phyloP scores from a whole-genome alignment of 768 basidiomycete genomes.

The Filobasidium wieringae region DNA sequence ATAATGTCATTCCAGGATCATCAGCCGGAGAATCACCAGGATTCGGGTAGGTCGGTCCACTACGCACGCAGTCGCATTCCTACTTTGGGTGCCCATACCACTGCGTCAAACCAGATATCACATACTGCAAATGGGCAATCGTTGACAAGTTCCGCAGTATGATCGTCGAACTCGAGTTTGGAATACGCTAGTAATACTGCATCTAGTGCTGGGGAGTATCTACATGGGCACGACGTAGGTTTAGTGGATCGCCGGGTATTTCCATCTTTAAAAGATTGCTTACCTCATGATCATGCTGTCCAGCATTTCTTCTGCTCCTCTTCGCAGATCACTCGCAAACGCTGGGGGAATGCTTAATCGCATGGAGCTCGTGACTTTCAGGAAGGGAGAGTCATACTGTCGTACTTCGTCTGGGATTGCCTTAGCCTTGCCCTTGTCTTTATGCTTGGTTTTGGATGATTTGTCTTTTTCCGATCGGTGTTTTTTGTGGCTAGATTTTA shows the following conservation, averaged over 20 bases:
- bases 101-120: slow-evolving; percentile 64
- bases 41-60: background rate
- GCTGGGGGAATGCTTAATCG: slow-evolving; percentile 67
- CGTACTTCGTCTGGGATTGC: background rate
- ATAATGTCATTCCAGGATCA: background rate
- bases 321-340: slow-evolving; percentile 59
- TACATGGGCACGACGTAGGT: slow-evolving; percentile 33
- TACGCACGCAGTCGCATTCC: slow-evolving; percentile 65
- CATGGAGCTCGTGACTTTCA: slow-evolving; percentile 45
- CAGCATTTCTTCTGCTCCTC: slow-evolving; percentile 74
- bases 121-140: slow-evolving; percentile 80
- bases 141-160: slow-evolving; percentile 55
- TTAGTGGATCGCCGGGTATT: too few relatives aligned
- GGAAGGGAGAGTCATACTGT: slow-evolving; percentile 42
- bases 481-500: background rate
- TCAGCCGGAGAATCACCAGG: background rate
- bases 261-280: slow-evolving; percentile 21
- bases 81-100: slow-evolving; percentile 75
- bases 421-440: background rate
- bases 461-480: background rate
- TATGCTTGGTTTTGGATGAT: background rate
- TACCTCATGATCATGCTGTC: slow-evolving; percentile 95
- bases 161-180: slow-evolving; percentile 55
- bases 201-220: slow-evolving; percentile 74
- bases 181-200: slow-evolving; percentile 83